Conservation (phyloP, 2,329 filamentous ascomycete species). For the Verticillium dahliae region DNA sequence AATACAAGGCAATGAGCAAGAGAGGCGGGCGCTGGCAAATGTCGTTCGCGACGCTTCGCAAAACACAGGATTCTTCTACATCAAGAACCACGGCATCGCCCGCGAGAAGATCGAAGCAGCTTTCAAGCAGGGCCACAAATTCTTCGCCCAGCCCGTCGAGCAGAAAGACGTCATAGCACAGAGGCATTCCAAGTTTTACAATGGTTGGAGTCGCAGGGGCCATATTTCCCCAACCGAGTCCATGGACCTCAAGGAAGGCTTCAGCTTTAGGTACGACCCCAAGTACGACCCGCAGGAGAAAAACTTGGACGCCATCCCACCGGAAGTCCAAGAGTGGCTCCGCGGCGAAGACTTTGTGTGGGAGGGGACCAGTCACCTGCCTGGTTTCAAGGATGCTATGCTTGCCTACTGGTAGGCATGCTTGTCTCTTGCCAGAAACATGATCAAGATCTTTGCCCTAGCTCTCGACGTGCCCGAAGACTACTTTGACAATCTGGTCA, state of each 20-base stretch:
- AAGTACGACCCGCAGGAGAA: slow-evolving; percentile 33
- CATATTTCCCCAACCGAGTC: slow-evolving; percentile 22
- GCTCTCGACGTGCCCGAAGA: slow-evolving; percentile 13
- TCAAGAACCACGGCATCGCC: slow-evolving; percentile 35
- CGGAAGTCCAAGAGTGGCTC: slow-evolving; percentile 9
- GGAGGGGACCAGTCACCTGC: slow-evolving; percentile 12
- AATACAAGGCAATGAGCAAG: slow-evolving; percentile 24
- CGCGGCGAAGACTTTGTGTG: slow-evolving; percentile 13
- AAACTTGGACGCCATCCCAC: slow-evolving; percentile 13
- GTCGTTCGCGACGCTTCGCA: slow-evolving; percentile 31
- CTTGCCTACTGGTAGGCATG: slow-evolving; percentile 12
- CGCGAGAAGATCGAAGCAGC: slow-evolving; percentile 20
- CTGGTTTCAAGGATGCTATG: slow-evolving; percentile 10
- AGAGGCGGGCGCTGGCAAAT: slow-evolving; percentile 27
- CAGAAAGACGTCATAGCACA: slow-evolving; percentile 17
- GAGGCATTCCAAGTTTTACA: slow-evolving; percentile 23
- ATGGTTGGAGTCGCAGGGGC: slow-evolving; percentile 24
- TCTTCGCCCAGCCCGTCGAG: slow-evolving; percentile 22
- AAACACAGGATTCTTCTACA: slow-evolving; percentile 40
- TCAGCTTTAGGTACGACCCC: slow-evolving; percentile 30
- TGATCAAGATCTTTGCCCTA: slow-evolving; percentile 16
- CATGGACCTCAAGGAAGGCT: slow-evolving; percentile 20
- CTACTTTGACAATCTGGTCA: slow-evolving; percentile 13
- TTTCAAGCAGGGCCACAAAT: slow-evolving; percentile 13
- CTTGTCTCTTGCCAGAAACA: slow-evolving; percentile 15